phyloP scores from a whole-genome alignment of 1,139 yeast genomes.

The Taphrina communis region DNA sequence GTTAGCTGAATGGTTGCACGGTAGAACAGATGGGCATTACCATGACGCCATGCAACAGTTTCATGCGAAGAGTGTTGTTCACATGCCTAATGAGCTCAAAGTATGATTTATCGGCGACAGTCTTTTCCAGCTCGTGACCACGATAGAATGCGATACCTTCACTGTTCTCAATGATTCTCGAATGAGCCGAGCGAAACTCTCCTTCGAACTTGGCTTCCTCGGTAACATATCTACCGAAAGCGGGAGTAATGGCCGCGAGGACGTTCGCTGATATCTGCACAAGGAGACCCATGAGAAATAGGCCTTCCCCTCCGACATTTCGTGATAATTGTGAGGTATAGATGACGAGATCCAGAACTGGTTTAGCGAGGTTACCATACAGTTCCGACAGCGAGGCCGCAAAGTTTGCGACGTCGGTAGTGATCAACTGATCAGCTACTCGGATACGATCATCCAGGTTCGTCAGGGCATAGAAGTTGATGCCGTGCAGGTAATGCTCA shows the following conservation, averaged over 20 bases:
- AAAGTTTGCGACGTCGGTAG: constrained; percentile 74
- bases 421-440: constrained; percentile 77
- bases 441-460: constrained; percentile 66
- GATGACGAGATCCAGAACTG: constrained; percentile 76
- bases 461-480: constrained; percentile 61
- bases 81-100: constrained; percentile 81
- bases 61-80: constrained; percentile 76
- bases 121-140: constrained; percentile 82
- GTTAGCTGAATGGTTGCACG: neutral
- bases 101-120: constrained; percentile 76
- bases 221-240: constrained; percentile 81
- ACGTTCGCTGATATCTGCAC: constrained; percentile 81
- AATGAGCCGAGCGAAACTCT: constrained; percentile 78
- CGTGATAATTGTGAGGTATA: constrained; percentile 81
- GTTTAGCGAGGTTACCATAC: constrained; percentile 87
- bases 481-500: constrained; percentile 68
- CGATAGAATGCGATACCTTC: constrained; percentile 88
- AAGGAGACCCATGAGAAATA: constrained; percentile 76
- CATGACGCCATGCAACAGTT: constrained; percentile 70
- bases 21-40: neutral
- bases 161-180: constrained; percentile 74
- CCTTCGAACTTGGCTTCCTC: constrained; percentile 84
- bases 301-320: constrained; percentile 83
- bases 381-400: constrained; percentile 73
- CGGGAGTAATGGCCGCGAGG: constrained; percentile 80